Evolutionary conservation across 1,284 basidiomycete genomes (phyloP).

Genomic region (Ustilago shanxiensis): DNA sequence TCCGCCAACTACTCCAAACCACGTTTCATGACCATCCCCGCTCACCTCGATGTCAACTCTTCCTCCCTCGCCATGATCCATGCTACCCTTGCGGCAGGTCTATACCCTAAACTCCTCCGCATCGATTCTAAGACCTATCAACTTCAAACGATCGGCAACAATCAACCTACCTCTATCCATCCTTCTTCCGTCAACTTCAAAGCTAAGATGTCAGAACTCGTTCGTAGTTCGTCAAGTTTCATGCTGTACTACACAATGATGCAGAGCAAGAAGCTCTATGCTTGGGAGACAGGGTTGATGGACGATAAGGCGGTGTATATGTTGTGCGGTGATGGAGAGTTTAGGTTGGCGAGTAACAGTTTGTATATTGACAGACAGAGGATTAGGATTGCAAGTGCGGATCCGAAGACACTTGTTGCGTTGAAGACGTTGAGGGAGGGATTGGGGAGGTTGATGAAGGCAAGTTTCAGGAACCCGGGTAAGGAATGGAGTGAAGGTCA

Average conservation of each 20-base stretch:
- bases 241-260: constrained; percentile 72
- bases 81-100: constrained; percentile 85
- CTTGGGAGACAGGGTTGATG: constrained; percentile 94
- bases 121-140: constrained; percentile 76
- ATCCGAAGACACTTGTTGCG: constrained; percentile 79
- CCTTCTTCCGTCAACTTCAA: constrained; percentile 75
- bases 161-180: constrained; percentile 85
- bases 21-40: constrained; percentile 80
- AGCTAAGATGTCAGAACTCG: constrained; percentile 38
- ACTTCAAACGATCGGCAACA: constrained; percentile 88
- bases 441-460: constrained; percentile 77
- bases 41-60: constrained; percentile 80
- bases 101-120: constrained; percentile 90
- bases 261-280: constrained; percentile 90
- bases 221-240: constrained; percentile 42
- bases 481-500: constrained; percentile 77
- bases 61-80: constrained; percentile 77
- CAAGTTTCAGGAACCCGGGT: constrained; percentile 73
- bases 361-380: constrained; percentile 88
- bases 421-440: constrained; percentile 83
- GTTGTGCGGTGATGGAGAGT: constrained; percentile 91
- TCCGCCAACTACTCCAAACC: constrained; percentile 73
- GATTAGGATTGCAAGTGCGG: constrained; percentile 78
- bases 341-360: constrained; percentile 82
- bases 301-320: constrained; percentile 86